Base-by-base conservation (phyloP, 2,329 filamentous ascomycete genomes). In the Harringtonia aguacate region DNA sequence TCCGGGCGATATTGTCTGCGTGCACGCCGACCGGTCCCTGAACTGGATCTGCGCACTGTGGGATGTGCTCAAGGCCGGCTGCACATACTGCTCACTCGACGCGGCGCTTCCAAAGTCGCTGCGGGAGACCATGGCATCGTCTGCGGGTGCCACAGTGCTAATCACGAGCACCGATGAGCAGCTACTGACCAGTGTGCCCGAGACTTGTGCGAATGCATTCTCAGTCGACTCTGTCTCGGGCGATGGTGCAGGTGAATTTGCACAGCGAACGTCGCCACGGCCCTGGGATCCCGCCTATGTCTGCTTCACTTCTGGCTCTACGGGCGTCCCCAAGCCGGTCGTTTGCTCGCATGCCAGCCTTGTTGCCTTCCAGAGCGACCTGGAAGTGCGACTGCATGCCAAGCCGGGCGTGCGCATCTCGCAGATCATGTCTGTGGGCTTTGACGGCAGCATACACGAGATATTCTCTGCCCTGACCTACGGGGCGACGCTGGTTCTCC, bases 301-400 rank as follows among this genome's bases (percentile, higher is more conserved):
- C 0, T 63, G 61, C 38, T 70, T 67, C 46, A 70, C 68, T 0
- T 69, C 65, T 2, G 67, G 67, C 0, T 62, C 61, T 6, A 68
- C 66, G 2, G 67, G 68, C 3, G 56, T 50, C 3, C 66, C 66
- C 1, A 70, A 70, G 49, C 65, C 60, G 0, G 62, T 68, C 6
- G 15, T 61, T 8, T 63, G 58, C 45, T 49, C 46, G 1, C 64
- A 69, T 37, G 38, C 45, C 14, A 56, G 58, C 1, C 46, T 67
- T 1, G 56, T 67, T 0, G 58, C 63, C 0, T 64, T 63, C 31
- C 61, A 63, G 39, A 41, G 31, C 1, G 52, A 61, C 46, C 45
- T 52, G 1, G 49, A 60, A 17, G 60, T 62, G 1, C 54, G 66
- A 0, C 41, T 68, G 13, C 45, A 47, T 38, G 56, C 61, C 1